phyloP scores from a whole-genome alignment of 2,329 filamentous ascomycete genomes.

The Cytospora piceae region DNA sequence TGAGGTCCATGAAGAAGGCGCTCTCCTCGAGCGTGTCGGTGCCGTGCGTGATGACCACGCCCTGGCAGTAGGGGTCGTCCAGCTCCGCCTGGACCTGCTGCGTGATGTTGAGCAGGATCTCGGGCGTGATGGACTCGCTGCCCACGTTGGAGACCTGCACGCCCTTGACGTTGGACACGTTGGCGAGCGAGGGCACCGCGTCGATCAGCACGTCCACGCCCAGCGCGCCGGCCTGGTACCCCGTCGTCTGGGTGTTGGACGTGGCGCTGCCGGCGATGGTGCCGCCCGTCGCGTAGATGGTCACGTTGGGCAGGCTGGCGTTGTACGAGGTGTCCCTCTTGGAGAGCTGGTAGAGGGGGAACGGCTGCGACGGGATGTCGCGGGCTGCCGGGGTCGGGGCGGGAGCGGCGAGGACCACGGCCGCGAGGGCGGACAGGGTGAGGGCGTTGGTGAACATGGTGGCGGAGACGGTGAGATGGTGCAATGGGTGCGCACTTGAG shows the following conservation, averaged over 20 bases:
- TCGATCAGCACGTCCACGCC: constrained; percentile 56
- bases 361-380: not conserved
- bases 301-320: constrained; percentile 54
- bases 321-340: constrained; percentile 22
- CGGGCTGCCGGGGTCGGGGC: not conserved
- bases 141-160: constrained; percentile 56
- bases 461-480: too few relatives aligned
- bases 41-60: constrained; percentile 65
- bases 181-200: constrained; percentile 57
- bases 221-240: constrained; percentile 48
- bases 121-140: constrained; percentile 52
- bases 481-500: not conserved
- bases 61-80: constrained; percentile 46
- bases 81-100: constrained; percentile 54
- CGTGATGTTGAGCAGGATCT: constrained; percentile 52
- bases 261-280: constrained; percentile 60
- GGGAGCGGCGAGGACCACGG: constrained; percentile 13
- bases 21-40: constrained; percentile 69
- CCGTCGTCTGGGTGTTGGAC: constrained; percentile 51
- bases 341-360: constrained; percentile 16
- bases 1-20: constrained; percentile 65
- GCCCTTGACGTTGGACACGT: constrained; percentile 58
- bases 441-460: constrained; percentile 13
- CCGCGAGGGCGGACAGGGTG: constrained; percentile 6
- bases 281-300: constrained; percentile 61